Evolutionary conservation across 116 monocot genomes (phyloP), one percentile per base, ranked within the genome.

Genomic region (Trichopus zeylanicus): DNA sequence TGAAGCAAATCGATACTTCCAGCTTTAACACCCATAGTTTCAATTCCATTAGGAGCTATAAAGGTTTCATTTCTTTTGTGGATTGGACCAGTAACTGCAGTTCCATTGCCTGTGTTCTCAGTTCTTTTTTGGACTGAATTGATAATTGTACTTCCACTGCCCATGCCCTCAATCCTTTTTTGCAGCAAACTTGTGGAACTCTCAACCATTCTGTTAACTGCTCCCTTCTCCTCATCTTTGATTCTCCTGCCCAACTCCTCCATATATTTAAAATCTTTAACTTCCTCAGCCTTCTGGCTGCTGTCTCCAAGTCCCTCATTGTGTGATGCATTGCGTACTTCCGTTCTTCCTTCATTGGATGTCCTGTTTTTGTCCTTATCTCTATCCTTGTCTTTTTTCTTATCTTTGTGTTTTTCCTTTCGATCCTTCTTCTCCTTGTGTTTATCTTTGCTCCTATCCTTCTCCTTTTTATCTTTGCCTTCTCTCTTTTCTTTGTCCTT

Each of bases 401-500:
- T 42, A 42, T 72, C 51, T 34, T 69, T 75, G 8, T 49, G 49
- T 53, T 64, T 81, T 26, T 76, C 60, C 60, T 75, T 70, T 32
- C 67, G 57, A 63, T 59, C 64, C 31, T 78, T 49, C 66, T 68
- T 75, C 49, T 76, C 76, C 52, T 75, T 67, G 26, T 49, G 42
- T 19, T 78, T 46, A 57, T 70, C 67, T 61, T 85, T 60, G 51
- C 67, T 55, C 61, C 49, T 76, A 46, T 66, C 51, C 64, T 64
- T 77, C 42, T 64, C 37, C 61, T 66, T 64, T 24, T 49, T 55
- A 60, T 56, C 54, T 23, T 84, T 68, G 56, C 62, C 76, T 23
- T 68, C 67, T 29, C 56, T 76, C 56, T 55, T 67, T 26, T 72
- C 75, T 59, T 75, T 67, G 20, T 67, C 68, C 66, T 79, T 71